Evolutionary conservation across 2,329 filamentous ascomycete genomes (phyloP), one percentile per base, ranked within the genome.

Genomic region (Sclerotinia glacialis): DNA sequence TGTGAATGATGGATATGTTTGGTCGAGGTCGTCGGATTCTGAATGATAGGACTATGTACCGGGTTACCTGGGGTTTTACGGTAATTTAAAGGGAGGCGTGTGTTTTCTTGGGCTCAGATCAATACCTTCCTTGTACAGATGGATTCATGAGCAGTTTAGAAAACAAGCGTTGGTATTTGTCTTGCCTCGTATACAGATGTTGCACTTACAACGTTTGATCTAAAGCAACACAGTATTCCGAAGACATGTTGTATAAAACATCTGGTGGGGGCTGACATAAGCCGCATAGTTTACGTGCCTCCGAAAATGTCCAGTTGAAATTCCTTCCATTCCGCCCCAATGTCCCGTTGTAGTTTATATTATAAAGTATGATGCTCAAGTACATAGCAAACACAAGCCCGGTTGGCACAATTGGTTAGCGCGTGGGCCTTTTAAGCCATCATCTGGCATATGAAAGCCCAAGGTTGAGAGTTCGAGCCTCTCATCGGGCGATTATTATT

Each of bases 391-490:
- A 62, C 59, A 31, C 0, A 42, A 31, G 56, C 42, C 21, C 59
- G 49, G 54, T 54, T 66, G 67, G 67, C 67, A 68, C 67, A 68
- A 68, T 68, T 67, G 67, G 67, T 68, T 68, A 68, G 68, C 68
- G 68, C 68, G 68, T 69, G 68, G 68, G 68, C 68, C 68, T 69
- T 69, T 69, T 69, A 42, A 6, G 52, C 28, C 21, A n/a, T 8
- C 3, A 7, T 37, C 9, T 37, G 11, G 28, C 18, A 31, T 2
- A 37, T 34, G 52, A 54, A 54, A 68, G 68, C 66, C 68, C 66
- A 69, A 69, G 68, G 68, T 64, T 69, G 61, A 66, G 68, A 66
- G 68, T 69, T 69, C 68, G 66, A 69, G 62, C 62, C 68, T 58
- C 65, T 58, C 47, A 52, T 64, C 49, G 56, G 65, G 67, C 31